Base-by-base conservation (phyloP, 1,284 basidiomycete species). In the Microbotryum saponariae region DNA sequence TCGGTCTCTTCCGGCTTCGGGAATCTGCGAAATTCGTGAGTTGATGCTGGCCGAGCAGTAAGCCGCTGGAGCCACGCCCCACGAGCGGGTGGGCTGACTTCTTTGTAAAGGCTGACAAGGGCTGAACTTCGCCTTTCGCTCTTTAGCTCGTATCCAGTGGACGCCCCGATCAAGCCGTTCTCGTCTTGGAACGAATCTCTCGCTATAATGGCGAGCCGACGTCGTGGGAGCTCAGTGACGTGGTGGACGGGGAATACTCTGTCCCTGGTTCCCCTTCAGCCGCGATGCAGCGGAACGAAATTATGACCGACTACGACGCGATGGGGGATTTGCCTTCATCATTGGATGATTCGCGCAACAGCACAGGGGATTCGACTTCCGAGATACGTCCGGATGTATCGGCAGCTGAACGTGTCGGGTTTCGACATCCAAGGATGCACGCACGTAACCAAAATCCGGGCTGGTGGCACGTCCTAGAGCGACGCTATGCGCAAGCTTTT, bases 1-100 rank as follows among this genome's bases (percentile, higher is more conserved):
- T 94, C 65, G 78, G 89, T 10, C 86, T 97, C 74, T 96, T 97
- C 80, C 83, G 84, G 10, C 78, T 98, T 20, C 86, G 94, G 73
- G 94, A 98, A 76, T 94, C 91, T 0, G 92, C 94, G 7, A 74
- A 73, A 56, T 72, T 10, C 84, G 37, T 42, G 91, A 71, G 70
- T 25, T 42, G 59, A 25, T 10, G 12, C 44, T 21, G 37, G n/a
- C 37, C 9, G 42, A 42, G 37, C 18, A 16, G 37, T 18, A 42
- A 16, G 37, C 37, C 16, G 37, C 6, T 1, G 14, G 29, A 31
- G 18, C 25, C 10, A 27, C 42, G 3, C 4, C 18, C 21, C 31
- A 29, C 27, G 9, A 45, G 25, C 23, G 50, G 50, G 20, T 20
- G 23, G 21, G 21, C 18, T 25, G 31, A 31, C 7, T 2, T 31